These are phyloP conservation scores for Phytophthora pisi DNA, from an alignment of 352 stramenopile species.

Conservation along the genomic window DNA sequence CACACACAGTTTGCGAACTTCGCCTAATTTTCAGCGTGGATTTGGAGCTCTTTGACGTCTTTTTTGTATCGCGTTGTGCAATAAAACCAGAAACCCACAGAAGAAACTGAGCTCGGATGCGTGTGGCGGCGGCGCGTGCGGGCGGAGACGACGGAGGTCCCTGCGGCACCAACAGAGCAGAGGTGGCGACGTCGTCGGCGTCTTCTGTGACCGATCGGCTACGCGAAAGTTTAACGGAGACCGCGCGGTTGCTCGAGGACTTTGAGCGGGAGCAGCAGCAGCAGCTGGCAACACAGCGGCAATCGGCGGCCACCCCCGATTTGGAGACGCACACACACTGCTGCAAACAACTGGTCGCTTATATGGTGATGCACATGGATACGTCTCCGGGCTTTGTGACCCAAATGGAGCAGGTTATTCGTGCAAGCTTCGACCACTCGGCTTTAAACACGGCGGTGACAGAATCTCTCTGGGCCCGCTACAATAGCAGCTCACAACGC, in stretches of 20 bases:
- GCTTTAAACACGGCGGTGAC: constrained; percentile 35
- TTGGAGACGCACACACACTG: constrained; percentile 52
- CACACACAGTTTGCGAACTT: too few species aligned
- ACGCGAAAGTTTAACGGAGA: constrained; percentile 20
- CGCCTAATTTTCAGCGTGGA: too few species aligned
- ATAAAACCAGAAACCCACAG: not conserved
- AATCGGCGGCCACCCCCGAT: not conserved
- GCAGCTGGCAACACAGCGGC: constrained; percentile 1
- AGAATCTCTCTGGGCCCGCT: constrained; percentile 19
- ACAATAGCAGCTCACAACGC: not conserved
- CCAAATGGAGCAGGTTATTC: constrained; percentile 71
- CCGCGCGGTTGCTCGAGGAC: constrained; percentile 17
- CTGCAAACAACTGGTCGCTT: constrained; percentile 55
- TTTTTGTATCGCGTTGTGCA: constrained; percentile 1
- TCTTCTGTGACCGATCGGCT: constrained; percentile 16
- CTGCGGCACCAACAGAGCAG: too few species aligned
- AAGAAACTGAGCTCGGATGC: not conserved
- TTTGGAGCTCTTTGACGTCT: not conserved
- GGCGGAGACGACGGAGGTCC: constrained; percentile 1
- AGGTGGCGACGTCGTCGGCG: not conserved
- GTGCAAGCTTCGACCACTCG: constrained; percentile 53
- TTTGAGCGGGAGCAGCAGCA: constrained; percentile 24
- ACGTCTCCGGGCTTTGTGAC: constrained; percentile 55
- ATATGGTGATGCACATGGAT: constrained; percentile 58
- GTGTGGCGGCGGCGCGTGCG: not conserved